Evolutionary conservation across 805 yeast genomes (phyloP).

Genomic region (Yarrowia sp.): DNA sequence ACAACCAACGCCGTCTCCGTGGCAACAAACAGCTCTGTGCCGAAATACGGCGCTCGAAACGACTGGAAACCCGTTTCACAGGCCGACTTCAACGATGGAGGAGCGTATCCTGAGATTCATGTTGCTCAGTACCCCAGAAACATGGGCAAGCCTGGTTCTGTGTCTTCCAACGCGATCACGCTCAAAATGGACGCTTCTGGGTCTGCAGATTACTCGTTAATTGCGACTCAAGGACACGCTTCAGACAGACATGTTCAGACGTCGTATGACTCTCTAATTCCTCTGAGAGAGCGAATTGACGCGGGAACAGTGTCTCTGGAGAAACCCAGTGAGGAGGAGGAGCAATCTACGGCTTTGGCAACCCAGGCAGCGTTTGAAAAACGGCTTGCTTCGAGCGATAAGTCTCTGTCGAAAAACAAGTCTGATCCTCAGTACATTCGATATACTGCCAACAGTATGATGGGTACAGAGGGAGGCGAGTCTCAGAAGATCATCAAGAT

Average conservation of each 20-base stretch:
- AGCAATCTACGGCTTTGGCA: constrained; percentile 47
- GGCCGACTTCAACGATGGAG: constrained; percentile 38
- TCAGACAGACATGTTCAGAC: constrained; percentile 42
- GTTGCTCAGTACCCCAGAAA: constrained; percentile 38
- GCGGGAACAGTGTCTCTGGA: constrained; percentile 43
- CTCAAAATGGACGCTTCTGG: constrained; percentile 36
- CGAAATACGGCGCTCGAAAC: constrained; percentile 34
- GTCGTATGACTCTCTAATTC: constrained; percentile 56
- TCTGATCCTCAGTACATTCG: constrained; percentile 45
- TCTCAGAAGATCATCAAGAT: constrained; percentile 56
- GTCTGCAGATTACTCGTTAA: constrained; percentile 35
- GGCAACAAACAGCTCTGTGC: constrained; percentile 7
- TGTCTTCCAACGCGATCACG: constrained; percentile 33
- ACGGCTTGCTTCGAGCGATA: constrained; percentile 43
- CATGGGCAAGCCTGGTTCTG: constrained; percentile 33
- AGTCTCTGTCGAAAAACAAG: constrained; percentile 29
- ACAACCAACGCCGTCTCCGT: background rate
- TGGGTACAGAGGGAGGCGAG: constrained; percentile 34
- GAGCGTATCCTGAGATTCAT: constrained; percentile 39
- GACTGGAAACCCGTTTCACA: constrained; percentile 34
- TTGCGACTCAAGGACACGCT: constrained; percentile 38
- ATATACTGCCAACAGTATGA: constrained; percentile 44
- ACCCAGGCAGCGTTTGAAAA: constrained; percentile 57
- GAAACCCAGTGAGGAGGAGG: constrained; percentile 47
- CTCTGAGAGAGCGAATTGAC: constrained; percentile 49